These are phyloP conservation scores for Elsinoe arachidis DNA, from an alignment of 2,329 filamentous ascomycete genomes.

Conservation along the genomic window DNA sequence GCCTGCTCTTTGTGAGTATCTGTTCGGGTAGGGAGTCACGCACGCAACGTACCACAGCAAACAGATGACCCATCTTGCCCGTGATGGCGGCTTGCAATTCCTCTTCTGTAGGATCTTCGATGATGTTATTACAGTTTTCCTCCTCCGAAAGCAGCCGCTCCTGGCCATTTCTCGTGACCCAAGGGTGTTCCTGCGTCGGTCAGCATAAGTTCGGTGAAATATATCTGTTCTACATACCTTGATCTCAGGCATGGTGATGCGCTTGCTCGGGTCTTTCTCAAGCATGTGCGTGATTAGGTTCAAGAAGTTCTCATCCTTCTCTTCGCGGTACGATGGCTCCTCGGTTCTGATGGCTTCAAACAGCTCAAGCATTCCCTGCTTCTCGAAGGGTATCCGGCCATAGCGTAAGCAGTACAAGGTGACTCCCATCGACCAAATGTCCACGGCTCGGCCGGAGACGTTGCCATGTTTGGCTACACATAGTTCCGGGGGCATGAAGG, in stretches of 20 bases:
- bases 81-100: constrained; percentile 90
- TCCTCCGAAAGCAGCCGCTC: constrained; percentile 72
- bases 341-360: constrained; percentile 81
- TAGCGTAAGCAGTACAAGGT: constrained; percentile 89
- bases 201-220: constrained; percentile 14
- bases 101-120: constrained; percentile 78
- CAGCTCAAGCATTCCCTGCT: constrained; percentile 69
- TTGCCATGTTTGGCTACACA: constrained; percentile 80
- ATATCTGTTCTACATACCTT: constrained; percentile 51
- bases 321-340: constrained; percentile 51
- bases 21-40: neutral
- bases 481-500: constrained; percentile 87
- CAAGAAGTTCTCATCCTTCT: constrained; percentile 58
- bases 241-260: constrained; percentile 75
- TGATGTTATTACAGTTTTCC: constrained; percentile 74
- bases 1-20: constrained; percentile 44
- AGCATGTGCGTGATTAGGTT: constrained; percentile 67
- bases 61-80: constrained; percentile 73
- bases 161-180: constrained; percentile 74
- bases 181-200: constrained; percentile 65
- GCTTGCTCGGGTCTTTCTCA: constrained; percentile 73
- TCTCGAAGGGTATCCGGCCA: constrained; percentile 78
- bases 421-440: constrained; percentile 98
- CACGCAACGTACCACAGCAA: constrained; percentile 58
- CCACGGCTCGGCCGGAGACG: constrained; percentile 79